phyloP scores from a whole-genome alignment of 352 stramenopile species.

The Globisporangium carolinianum region DNA sequence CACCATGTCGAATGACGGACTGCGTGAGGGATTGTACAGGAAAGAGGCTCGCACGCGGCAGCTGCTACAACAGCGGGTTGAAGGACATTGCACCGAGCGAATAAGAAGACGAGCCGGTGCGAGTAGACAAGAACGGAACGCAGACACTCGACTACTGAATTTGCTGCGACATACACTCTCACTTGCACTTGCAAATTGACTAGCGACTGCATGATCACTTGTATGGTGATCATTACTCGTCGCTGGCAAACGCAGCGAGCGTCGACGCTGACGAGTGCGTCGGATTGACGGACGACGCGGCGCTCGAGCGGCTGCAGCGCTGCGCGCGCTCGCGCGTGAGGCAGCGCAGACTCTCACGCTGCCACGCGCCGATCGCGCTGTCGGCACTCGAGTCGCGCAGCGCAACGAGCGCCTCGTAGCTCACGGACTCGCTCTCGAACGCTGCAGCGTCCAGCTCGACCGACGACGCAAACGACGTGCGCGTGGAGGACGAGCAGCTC shows the following conservation, averaged over 20 bases:
- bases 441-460: slow-evolving; percentile 5
- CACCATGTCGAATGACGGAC: background rate
- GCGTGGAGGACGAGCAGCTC: background rate
- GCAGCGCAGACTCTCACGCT: slow-evolving; percentile 22
- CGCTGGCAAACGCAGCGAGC: slow-evolving; percentile 16
- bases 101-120: too few relatives aligned
- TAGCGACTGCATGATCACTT: background rate
- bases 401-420: slow-evolving; percentile 22
- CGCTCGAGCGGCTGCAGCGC: slow-evolving; percentile 5
- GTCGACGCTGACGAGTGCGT: slow-evolving; percentile 28
- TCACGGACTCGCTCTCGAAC: slow-evolving; percentile 5
- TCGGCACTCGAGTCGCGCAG: slow-evolving; percentile 16
- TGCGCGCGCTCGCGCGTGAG: slow-evolving; percentile 28
- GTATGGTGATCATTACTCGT: slow-evolving; percentile 1
- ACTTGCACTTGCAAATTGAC: too few relatives aligned
- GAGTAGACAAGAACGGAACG: too few relatives aligned
- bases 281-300: slow-evolving; percentile 2
- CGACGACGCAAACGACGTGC: slow-evolving; percentile 11
- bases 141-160: too few relatives aligned
- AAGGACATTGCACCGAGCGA: too few relatives aligned
- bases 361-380: slow-evolving; percentile 18
- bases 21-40: too few relatives aligned
- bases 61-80: too few relatives aligned
- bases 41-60: too few relatives aligned
- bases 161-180: too few relatives aligned